Conservation (phyloP, 2,329 filamentous ascomycete species). For the Cercospora citrullina region DNA sequence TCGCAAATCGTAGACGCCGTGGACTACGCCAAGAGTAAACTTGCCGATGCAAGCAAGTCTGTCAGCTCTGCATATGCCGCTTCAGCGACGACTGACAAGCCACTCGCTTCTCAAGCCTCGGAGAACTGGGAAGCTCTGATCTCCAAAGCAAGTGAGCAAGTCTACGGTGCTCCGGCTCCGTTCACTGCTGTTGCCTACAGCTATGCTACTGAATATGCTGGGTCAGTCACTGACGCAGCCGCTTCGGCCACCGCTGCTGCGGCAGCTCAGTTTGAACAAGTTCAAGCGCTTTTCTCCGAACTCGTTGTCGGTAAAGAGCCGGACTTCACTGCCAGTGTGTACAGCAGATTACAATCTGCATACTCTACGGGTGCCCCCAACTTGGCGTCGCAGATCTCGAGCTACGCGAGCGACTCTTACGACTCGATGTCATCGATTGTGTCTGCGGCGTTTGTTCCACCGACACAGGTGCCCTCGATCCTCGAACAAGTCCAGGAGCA, state of each 20-base stretch:
- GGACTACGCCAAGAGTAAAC: slow-evolving; percentile 43
- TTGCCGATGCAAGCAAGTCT: slow-evolving; percentile 49
- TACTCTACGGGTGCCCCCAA: slow-evolving; percentile 68
- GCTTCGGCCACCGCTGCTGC: slow-evolving; percentile 62
- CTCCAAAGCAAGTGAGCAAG: slow-evolving; percentile 64
- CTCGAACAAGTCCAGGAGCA: slow-evolving; percentile 58
- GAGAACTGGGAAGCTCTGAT: slow-evolving; percentile 66
- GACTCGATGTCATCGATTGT: slow-evolving; percentile 50
- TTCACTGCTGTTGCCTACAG: slow-evolving; percentile 50
- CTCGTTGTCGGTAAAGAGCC: slow-evolving; percentile 75
- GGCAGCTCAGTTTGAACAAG: slow-evolving; percentile 64
- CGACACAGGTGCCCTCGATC: slow-evolving; percentile 59
- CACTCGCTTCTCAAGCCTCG: slow-evolving; percentile 55
- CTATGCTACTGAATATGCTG: slow-evolving; percentile 59
- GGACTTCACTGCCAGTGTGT: slow-evolving; percentile 77
- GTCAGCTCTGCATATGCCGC: slow-evolving; percentile 50
- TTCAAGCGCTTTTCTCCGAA: slow-evolving; percentile 73
- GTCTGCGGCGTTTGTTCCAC: slow-evolving; percentile 56
- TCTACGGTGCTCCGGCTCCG: slow-evolving; percentile 66
- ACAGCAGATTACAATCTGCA: slow-evolving; percentile 67
- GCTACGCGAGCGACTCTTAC: slow-evolving; percentile 52
- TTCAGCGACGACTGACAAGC: slow-evolving; percentile 53
- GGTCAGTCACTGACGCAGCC: slow-evolving; percentile 63
- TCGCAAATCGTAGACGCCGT: slow-evolving; percentile 36
- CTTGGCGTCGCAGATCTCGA: slow-evolving; percentile 54